Evolutionary conservation across 805 yeast species (phyloP), one percentile per base, ranked within the genome.

Genomic region (Metahyphopichia silvanorum): DNA sequence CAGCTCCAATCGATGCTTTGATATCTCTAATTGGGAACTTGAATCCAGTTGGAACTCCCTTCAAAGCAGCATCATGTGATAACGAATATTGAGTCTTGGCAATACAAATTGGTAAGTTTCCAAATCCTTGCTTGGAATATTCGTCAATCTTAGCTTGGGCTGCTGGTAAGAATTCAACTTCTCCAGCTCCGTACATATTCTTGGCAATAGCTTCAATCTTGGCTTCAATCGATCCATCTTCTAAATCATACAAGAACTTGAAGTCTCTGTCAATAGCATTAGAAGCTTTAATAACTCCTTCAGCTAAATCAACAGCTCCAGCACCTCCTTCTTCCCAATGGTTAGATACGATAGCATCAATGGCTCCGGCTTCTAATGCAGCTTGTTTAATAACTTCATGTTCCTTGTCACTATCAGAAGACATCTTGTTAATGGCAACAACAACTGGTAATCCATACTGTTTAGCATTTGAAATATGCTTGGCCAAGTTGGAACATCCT

Each of bases 241-340:
- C 71, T 17, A 75, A 60, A 31, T 76, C 79, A 54, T 84, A 84
- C 49, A 81, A 65, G 66, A 77, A 83, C 37, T 63, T 48, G 54
- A 63, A 64, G 41, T 63, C 49, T 39, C 63, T 65, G 37, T 63
- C 66, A 34, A 64, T 55, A 25, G 69, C 59, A 51, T 74, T 68
- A 27, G 78, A 73, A 11, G 86, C 81, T 37, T 69, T 67, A 39
- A 82, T 77, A 41, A 84, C 82, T 29, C 86, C 82, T 32, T 77
- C 49, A 29, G 93, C 94, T 46, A 84, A 68, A 35, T 76, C 79
- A 37, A 82, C 71, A 2, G 94, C 87, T 49, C 94, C 94, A 41
- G 60, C 64, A 51, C 94, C 94, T 68, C 94, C 94, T 63, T 80
- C 76, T 53, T 81, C 88, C 91, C 91, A 84, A 56, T 84, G 94